These are phyloP conservation scores for Escovopsis sp. DNA, from an alignment of 2,329 filamentous ascomycete genomes.

Conservation along the genomic window DNA sequence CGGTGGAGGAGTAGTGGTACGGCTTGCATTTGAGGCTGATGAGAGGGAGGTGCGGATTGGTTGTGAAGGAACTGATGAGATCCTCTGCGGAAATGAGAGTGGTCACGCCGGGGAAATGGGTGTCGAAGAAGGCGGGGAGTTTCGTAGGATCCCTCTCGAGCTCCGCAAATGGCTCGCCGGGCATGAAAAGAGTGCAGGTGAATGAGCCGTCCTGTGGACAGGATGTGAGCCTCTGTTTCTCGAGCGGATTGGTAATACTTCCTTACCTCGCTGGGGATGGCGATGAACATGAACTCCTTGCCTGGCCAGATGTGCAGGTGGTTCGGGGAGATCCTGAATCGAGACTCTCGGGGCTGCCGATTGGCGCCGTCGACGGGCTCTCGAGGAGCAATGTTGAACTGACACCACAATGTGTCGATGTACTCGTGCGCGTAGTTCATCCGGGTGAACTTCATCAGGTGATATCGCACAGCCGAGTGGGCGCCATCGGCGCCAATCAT, in stretches of 20 bases:
- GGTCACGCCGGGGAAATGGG: conserved; percentile 76
- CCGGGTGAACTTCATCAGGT: conserved; percentile 87
- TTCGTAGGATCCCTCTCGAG: conserved; percentile 48
- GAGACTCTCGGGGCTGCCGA: conserved; percentile 17
- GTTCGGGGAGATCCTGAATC: conserved; percentile 73
- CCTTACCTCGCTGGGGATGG: conserved; percentile 57
- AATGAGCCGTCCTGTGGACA: conserved; percentile 75
- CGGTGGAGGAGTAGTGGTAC: conserved; percentile 63
- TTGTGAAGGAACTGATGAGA: conserved; percentile 57
- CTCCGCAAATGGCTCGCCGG: conserved; percentile 48
- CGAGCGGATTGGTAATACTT: no score
- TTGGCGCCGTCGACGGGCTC: conserved; percentile 10
- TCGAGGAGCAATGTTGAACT: conserved; percentile 63
- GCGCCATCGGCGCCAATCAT: conserved; percentile 92
- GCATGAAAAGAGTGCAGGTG: conserved; percentile 86
- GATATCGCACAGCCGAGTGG: conserved; percentile 78
- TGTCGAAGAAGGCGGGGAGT: conserved; percentile 60
- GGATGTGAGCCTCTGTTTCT: no score
- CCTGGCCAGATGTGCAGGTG: conserved; percentile 97
- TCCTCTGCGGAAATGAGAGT: conserved; percentile 50
- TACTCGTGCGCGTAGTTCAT: conserved; percentile 92
- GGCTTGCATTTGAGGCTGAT: conserved; percentile 89
- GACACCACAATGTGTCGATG: conserved; percentile 94
- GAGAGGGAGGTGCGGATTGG: conserved; percentile 79
- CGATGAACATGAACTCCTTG: conserved; percentile 94